These are phyloP conservation scores for Calonectria leucothoes DNA, from an alignment of 2,329 filamentous ascomycete species.

Conservation along the genomic window DNA sequence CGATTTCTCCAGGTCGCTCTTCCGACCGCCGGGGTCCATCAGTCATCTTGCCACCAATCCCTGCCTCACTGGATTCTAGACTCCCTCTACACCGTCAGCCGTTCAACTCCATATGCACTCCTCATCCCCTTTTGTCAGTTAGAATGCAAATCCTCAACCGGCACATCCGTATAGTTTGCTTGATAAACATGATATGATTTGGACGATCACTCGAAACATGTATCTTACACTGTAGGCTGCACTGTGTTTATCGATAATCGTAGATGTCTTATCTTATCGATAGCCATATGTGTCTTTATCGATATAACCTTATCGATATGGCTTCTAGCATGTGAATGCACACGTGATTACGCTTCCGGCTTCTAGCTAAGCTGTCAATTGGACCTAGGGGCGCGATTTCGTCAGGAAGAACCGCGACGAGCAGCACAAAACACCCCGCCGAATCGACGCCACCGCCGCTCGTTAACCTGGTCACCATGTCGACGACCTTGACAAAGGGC, in stretches of 20 bases:
- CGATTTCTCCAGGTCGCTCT: constrained; percentile 1
- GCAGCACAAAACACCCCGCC: constrained; percentile 24
- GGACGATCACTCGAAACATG: not conserved
- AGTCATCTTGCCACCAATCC: not conserved
- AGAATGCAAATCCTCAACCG: not conserved
- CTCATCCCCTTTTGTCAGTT: not conserved
- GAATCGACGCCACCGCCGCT: constrained; percentile 44
- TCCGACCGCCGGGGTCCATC: not conserved
- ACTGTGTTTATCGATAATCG: not conserved
- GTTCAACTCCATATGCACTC: not conserved
- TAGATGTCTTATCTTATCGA: not conserved
- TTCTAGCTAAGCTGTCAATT: constrained; percentile 31
- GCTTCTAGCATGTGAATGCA: constrained; percentile 29
- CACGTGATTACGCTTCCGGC: constrained; percentile 28
- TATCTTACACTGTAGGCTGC: not conserved
- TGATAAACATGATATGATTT: not conserved
- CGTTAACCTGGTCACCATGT: constrained; percentile 54
- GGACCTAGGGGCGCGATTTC: constrained; percentile 1
- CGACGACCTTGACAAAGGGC: constrained; percentile 46
- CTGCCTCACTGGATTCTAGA: not conserved
- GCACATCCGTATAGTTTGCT: not conserved
- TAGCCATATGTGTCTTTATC: no score
- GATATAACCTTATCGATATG: not conserved
- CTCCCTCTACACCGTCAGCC: not conserved
- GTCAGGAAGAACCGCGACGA: constrained; percentile 28